A percentile compares a stretch with the other conserved stretches of the same genome.
phyloP scores from a whole-genome alignment of 495 filamentous ascomycete species.

The Lindgomyces ingoldianus region DNA sequence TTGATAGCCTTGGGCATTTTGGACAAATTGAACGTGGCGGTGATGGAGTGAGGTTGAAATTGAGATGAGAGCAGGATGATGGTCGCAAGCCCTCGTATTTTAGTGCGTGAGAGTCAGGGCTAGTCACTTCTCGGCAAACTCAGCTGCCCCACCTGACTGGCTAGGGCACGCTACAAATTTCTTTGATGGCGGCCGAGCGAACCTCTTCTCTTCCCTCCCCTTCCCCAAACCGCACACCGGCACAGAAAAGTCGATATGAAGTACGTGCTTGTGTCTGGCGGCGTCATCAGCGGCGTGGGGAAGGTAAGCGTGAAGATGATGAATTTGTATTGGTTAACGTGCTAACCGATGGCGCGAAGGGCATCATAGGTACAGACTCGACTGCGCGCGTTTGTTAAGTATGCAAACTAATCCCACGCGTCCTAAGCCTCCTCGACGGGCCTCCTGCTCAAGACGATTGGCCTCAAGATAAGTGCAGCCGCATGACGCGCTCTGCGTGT shows the following conservation, averaged over 20 bases:
- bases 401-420: conserved; percentile 37
- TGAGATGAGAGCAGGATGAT: neutral
- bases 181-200: neutral
- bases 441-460: conserved; percentile 79
- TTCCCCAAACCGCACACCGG: conserved; percentile 36
- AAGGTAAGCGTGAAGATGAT: conserved; percentile 41
- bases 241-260: conserved; percentile 61
- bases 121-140: neutral
- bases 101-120: neutral
- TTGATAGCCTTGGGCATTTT: conserved; percentile 18
- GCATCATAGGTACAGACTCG: conserved; percentile 65
- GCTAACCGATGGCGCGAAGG: conserved; percentile 48
- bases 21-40: neutral
- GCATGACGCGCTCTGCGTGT: conserved; percentile 16
- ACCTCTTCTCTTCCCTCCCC: conserved; percentile 38
- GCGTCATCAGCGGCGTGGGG: conserved; percentile 74
- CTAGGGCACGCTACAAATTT: conserved; percentile 7
- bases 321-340: neutral
- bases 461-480: conserved; percentile 61
- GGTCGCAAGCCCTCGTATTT: conserved; percentile 20
- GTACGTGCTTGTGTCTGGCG: conserved; percentile 81
- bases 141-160: conserved; percentile 3
- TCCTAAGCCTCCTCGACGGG: conserved; percentile 66
- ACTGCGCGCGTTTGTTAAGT: conserved; percentile 24
- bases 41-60: conserved; percentile 27